phyloP scores from a whole-genome alignment of 2,329 filamentous ascomycete genomes.

The Didymella pomorum region DNA sequence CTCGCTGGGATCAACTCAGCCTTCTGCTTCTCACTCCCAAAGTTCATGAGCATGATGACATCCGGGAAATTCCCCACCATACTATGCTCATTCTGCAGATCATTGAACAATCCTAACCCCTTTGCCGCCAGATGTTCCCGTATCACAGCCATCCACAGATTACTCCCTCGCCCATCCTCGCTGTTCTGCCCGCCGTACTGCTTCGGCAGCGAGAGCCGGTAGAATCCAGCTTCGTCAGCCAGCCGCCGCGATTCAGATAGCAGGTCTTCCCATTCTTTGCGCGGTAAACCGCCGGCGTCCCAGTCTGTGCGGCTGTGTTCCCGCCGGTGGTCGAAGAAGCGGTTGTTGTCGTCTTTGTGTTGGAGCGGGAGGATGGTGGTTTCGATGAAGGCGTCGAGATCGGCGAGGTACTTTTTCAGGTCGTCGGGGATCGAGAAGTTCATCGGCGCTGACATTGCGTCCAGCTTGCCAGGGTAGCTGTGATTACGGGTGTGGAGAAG shows the following conservation, averaged over 20 bases:
- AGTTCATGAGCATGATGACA: constrained; percentile 68
- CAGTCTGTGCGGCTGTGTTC: constrained; percentile 69
- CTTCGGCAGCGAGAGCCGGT: constrained; percentile 64
- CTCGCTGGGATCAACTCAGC: constrained; percentile 62
- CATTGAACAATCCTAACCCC: constrained; percentile 68
- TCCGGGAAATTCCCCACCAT: constrained; percentile 70
- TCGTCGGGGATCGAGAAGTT: constrained; percentile 63
- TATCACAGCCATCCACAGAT: constrained; percentile 71
- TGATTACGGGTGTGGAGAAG: too few species aligned
- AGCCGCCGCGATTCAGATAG: constrained; percentile 58
- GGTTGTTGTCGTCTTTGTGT: constrained; percentile 64
- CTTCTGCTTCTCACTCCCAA: constrained; percentile 64
- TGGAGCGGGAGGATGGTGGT: constrained; percentile 63
- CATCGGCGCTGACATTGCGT: constrained; percentile 16
- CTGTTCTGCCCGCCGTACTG: constrained; percentile 63
- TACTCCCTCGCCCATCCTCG: constrained; percentile 55
- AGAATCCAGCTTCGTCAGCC: constrained; percentile 68
- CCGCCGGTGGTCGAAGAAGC: constrained; percentile 71
- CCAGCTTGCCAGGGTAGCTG: background rate
- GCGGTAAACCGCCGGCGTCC: constrained; percentile 65
- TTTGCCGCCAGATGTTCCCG: constrained; percentile 67
- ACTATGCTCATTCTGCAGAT: constrained; percentile 70
- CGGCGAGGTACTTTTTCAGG: constrained; percentile 57
- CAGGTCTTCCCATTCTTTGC: constrained; percentile 66
- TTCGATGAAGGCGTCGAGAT: constrained; percentile 66